Conservation (phyloP, 768 basidiomycete species). For the Mycena maculata region DNA sequence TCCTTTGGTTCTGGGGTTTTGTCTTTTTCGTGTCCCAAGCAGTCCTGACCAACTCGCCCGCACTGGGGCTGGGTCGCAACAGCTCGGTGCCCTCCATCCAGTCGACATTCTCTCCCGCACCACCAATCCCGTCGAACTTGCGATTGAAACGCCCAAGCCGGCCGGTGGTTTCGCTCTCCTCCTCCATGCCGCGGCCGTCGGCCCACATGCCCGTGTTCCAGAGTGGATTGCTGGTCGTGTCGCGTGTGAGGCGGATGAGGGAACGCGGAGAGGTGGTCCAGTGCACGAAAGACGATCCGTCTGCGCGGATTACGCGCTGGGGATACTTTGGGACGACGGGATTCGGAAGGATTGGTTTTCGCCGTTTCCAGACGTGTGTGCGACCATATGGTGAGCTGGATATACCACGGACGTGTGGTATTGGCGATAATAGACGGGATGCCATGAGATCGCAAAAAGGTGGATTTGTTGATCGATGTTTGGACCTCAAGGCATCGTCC, state of each 20-base stretch:
- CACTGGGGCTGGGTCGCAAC: slow-evolving; percentile 4
- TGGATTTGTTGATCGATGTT: background rate
- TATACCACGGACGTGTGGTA: slow-evolving; percentile 52
- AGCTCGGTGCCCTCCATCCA: slow-evolving; percentile 48
- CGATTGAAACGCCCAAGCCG: slow-evolving; percentile 84
- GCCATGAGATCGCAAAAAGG: background rate
- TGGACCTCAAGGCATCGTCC: background rate
- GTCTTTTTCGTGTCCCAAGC: slow-evolving; percentile 21
- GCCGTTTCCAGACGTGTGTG: slow-evolving; percentile 84
- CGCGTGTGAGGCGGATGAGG: slow-evolving; percentile 80
- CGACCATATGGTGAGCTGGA: slow-evolving; percentile 87
- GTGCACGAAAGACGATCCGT: slow-evolving; percentile 89
- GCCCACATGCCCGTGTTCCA: slow-evolving; percentile 79
- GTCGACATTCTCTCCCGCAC: slow-evolving; percentile 46
- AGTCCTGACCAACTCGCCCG: slow-evolving; percentile 25
- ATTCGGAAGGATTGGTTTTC: slow-evolving; percentile 75
- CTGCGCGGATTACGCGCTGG: slow-evolving; percentile 86
- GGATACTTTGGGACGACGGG: slow-evolving; percentile 90
- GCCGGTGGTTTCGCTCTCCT: slow-evolving; percentile 79
- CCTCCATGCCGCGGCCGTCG: slow-evolving; percentile 65
- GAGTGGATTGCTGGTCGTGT: slow-evolving; percentile 89
- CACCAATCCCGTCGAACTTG: slow-evolving; percentile 68
- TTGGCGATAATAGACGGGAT: background rate
- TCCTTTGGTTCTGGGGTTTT: slow-evolving; percentile 7
- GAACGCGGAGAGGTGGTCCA: slow-evolving; percentile 91